These are phyloP conservation scores for Solanum chmielewskii DNA, from an alignment of 257 asterid species.

Conservation along the genomic window DNA sequence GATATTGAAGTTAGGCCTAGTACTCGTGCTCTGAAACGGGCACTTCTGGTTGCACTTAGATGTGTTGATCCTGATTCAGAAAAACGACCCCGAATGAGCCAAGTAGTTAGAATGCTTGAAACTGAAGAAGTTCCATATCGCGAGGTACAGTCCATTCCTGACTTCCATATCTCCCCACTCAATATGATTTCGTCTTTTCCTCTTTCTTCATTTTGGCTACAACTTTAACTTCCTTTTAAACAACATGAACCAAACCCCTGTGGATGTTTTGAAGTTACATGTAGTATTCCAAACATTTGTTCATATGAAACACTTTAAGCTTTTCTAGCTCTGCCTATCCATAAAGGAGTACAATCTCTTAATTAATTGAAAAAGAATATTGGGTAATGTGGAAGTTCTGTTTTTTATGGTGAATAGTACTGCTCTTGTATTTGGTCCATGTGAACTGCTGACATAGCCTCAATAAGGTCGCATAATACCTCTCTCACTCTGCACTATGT, in stretches of 20 bases:
- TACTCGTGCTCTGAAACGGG: slow-evolving; percentile 71
- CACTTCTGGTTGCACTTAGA: slow-evolving; percentile 80
- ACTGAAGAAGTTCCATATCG: slow-evolving; percentile 70
- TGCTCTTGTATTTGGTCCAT: background rate
- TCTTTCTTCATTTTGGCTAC: background rate
- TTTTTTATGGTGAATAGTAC: background rate
- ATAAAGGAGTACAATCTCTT: background rate
- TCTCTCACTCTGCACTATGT: background rate
- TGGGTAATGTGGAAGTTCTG: background rate
- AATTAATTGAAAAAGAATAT: background rate
- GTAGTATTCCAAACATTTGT: background rate
- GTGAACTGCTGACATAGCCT: background rate
- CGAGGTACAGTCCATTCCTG: slow-evolving; percentile 35
- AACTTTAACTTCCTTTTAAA: background rate
- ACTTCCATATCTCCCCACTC: background rate
- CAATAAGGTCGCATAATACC: background rate
- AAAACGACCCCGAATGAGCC: slow-evolving; percentile 92
- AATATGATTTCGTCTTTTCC: background rate
- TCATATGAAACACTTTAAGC: background rate
- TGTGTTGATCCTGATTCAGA: slow-evolving; percentile 95
- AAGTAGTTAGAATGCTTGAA: slow-evolving; percentile 83
- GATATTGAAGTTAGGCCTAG: slow-evolving; percentile 60
- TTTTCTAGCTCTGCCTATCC: background rate
- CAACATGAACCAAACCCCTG: background rate
- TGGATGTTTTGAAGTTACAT: background rate